phyloP scores from a whole-genome alignment of 805 yeast species.

The Starmerella khaoyaiensis region DNA sequence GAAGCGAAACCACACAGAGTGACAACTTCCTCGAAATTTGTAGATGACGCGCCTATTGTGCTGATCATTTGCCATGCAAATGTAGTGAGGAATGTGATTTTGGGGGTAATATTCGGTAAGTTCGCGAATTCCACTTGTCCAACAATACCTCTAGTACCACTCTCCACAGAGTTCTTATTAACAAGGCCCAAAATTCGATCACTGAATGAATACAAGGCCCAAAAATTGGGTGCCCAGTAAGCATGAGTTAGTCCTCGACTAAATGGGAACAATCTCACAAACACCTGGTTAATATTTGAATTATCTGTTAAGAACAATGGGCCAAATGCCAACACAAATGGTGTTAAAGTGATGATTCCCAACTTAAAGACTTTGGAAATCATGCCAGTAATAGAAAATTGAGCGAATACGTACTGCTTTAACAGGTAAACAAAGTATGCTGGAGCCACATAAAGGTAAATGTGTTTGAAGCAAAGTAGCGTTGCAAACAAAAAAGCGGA shows the following conservation, averaged over 20 bases:
- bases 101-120: constrained; percentile 70
- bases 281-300: constrained; percentile 49
- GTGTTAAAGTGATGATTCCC: constrained; percentile 44
- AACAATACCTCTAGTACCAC: constrained; percentile 74
- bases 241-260: constrained; percentile 94
- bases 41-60: constrained; percentile 29
- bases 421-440: constrained; percentile 74
- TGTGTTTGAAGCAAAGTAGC: constrained; percentile 85
- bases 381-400: constrained; percentile 31
- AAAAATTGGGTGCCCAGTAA: constrained; percentile 96
- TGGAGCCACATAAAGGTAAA: constrained; percentile 85
- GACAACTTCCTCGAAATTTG: constrained; percentile 65
- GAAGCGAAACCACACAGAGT: constrained; percentile 86
- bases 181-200: constrained; percentile 49
- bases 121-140: constrained; percentile 78
- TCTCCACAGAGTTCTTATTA: constrained; percentile 26
- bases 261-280: constrained; percentile 74
- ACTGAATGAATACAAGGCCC: constrained; percentile 83
- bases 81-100: constrained; percentile 62
- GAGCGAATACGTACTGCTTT: constrained; percentile 38
- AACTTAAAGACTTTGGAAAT: constrained; percentile 51
- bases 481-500: constrained; percentile 54
- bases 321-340: constrained; percentile 47
- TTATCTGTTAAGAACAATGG: constrained; percentile 60
- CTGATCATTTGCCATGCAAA: constrained; percentile 75